phyloP scores from a whole-genome alignment of 2,329 filamentous ascomycete species.

The Trichoderma sp. region DNA sequence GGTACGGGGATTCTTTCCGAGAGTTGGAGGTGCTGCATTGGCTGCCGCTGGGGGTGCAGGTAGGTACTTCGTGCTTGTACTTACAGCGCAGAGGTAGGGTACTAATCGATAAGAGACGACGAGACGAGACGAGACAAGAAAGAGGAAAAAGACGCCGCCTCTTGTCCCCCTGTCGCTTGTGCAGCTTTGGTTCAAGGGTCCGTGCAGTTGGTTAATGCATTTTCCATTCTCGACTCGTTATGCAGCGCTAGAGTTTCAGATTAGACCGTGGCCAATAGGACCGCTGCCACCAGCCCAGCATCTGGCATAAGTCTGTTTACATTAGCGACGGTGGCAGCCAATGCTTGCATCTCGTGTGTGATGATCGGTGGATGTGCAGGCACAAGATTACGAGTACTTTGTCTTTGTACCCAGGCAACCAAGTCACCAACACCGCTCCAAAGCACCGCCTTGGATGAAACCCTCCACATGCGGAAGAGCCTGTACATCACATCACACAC shows the following conservation, averaged over 20 bases:
- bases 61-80: not conserved
- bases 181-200: not conserved
- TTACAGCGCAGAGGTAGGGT: not conserved
- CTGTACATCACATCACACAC: slow-evolving; percentile 2
- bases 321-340: slow-evolving; percentile 22
- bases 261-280: slow-evolving; percentile 35
- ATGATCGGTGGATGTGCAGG: slow-evolving; percentile 9
- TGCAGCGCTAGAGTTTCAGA: slow-evolving; percentile 42
- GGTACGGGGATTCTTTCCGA: not conserved
- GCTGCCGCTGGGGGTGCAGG: not conserved
- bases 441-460: slow-evolving; percentile 9
- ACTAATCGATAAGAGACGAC: slow-evolving; percentile 5
- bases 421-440: not conserved
- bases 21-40: not conserved
- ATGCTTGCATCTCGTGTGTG: slow-evolving; percentile 12
- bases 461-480: slow-evolving; percentile 17
- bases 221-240: slow-evolving; percentile 27
- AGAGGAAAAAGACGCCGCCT: not conserved
- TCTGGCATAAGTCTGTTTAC: slow-evolving; percentile 24
- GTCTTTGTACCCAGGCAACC: not conserved
- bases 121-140: not conserved
- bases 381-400: not conserved
- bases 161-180: not conserved
- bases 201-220: slow-evolving; percentile 22
- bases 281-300: slow-evolving; percentile 28